Conservation (phyloP, 2,329 filamentous ascomycete genomes). For the Colletotrichum siamense region DNA sequence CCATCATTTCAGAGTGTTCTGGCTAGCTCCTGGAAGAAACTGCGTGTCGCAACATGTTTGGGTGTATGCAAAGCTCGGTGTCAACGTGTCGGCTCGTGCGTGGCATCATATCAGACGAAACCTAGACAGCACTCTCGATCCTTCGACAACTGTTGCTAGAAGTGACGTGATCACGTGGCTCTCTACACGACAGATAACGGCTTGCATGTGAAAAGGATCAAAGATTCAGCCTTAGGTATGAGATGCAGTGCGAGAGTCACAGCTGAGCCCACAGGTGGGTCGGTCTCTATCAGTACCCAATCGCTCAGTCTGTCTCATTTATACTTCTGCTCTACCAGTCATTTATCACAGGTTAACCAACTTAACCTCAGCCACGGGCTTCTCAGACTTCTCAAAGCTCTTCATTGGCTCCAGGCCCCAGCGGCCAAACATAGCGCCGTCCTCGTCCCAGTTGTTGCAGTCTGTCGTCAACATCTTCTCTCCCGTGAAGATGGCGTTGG, state of each 20-base stretch:
- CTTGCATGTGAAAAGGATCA: neutral
- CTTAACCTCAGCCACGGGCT: neutral
- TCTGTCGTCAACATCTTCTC: conserved; percentile 96
- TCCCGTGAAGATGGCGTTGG: conserved; percentile 93
- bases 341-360: neutral
- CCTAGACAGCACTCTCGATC: neutral
- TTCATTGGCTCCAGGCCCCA: conserved; percentile 86
- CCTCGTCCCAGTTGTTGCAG: conserved; percentile 90
- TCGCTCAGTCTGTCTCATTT: neutral
- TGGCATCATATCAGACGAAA: neutral
- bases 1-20: too few species aligned
- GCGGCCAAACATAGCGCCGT: conserved; percentile 79
- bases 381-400: conserved; percentile 45
- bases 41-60: neutral
- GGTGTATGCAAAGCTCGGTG: neutral
- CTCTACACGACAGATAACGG: neutral
- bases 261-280: neutral
- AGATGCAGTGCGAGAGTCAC: neutral
- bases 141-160: neutral
- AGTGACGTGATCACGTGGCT: neutral
- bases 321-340: neutral
- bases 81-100: neutral
- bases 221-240: neutral
- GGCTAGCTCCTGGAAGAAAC: neutral
- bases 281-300: neutral